Evolutionary conservation across 2,329 filamentous ascomycete species (phyloP), one percentile per base, ranked within the genome.

Genomic region (Penicillium sp.): DNA sequence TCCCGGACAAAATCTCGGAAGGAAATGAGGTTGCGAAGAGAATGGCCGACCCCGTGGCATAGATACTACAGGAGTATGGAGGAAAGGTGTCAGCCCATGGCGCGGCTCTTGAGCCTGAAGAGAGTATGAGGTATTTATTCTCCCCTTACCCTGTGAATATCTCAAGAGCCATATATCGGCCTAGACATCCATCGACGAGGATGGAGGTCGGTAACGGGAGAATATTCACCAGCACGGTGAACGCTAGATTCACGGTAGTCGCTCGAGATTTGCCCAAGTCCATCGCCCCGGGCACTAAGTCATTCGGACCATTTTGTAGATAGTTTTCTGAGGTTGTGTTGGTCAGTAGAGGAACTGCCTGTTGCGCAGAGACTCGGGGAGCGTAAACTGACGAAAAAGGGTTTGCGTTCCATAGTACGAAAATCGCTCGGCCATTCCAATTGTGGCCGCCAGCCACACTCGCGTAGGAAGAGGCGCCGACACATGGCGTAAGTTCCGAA

Each of bases 211-310:
- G 45, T 4, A 78, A 59, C 0, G 78, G 76, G 2, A 71, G 69
- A 1, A 77, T 63, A 61, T 80, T 83, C 16, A 76, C 75, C 65
- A 82, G 82, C 68, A 84, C 83, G 66, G 83, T 82, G 68, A 87
- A 87, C 63, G 83, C 84, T 49, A 83, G 79, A 60, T 82, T 82
- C 10, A 87, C 77, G 26, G 79, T 82, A 3, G 84, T 85, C 4
- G 84, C 84, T 25, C 81, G 80, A 56, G 82, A 80, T 67, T 87
- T 80, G 6, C 84, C 84, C 66, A 85, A 73, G 2, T 82, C 83
- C 11, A 88, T 74, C 45, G 84, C 85, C 69, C 82, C 83, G 3
- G 84, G 78, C 0, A 78, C 78, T 4, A 46, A 49, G n/a, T 53
- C 54, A 14, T 54, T 55, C 5, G 55, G 16, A 1, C 37, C 3